These are phyloP conservation scores for Penicillium sp. DNA, from an alignment of 2,329 filamentous ascomycete genomes.

Conservation along the genomic window DNA sequence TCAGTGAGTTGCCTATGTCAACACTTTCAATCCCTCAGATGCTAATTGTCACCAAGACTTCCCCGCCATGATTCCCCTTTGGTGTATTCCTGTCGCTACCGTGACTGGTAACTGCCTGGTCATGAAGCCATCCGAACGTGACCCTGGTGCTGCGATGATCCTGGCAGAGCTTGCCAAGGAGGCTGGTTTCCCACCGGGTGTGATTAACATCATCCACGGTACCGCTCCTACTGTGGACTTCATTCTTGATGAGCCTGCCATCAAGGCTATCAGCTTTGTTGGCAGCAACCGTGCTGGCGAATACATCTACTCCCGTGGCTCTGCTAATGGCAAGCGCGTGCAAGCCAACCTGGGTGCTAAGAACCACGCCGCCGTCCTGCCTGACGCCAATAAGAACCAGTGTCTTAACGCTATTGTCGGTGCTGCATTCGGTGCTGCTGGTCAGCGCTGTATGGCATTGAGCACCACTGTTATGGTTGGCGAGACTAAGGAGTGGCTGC, in stretches of 20 bases:
- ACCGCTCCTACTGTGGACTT: slow-evolving; percentile 58
- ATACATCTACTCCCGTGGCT: slow-evolving; percentile 59
- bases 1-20: slow-evolving; percentile 42
- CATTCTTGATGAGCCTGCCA: slow-evolving; percentile 58
- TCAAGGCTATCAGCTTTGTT: slow-evolving; percentile 62
- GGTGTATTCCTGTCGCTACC: slow-evolving; percentile 57
- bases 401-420: slow-evolving; percentile 58
- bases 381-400: slow-evolving; percentile 62
- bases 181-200: slow-evolving; percentile 57
- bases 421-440: slow-evolving; percentile 60
- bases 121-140: slow-evolving; percentile 59
- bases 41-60: slow-evolving; percentile 44
- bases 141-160: slow-evolving; percentile 59
- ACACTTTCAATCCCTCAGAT: background rate
- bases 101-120: slow-evolving; percentile 58
- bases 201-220: slow-evolving; percentile 60
- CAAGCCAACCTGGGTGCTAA: slow-evolving; percentile 63
- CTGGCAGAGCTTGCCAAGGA: slow-evolving; percentile 55
- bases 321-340: slow-evolving; percentile 61
- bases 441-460: slow-evolving; percentile 62
- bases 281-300: slow-evolving; percentile 61
- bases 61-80: slow-evolving; percentile 62
- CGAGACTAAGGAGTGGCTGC: slow-evolving; percentile 57
- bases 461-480: slow-evolving; percentile 58
- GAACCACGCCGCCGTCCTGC: slow-evolving; percentile 60